Evolutionary conservation across 2,329 filamentous ascomycete genomes (phyloP), one percentile per base, ranked within the genome.

Genomic region (Apiospora saccharicola): DNA sequence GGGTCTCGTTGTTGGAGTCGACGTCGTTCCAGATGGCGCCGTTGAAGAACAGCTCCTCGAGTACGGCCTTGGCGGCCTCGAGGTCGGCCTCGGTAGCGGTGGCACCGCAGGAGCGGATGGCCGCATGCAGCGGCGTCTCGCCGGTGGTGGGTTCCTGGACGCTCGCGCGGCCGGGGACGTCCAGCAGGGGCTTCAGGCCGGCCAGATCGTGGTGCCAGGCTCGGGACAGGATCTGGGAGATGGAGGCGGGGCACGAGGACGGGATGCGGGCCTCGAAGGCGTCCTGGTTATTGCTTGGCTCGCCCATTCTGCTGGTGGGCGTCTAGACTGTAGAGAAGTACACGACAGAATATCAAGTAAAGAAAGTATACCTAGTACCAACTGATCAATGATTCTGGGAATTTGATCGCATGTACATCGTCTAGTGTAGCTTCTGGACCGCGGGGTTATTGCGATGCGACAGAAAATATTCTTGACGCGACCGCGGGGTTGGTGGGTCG

Each of bases 21-120:
- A 98, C 86, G 81, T 98, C 95, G 84, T 99, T 99, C 96, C 96
- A 99, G 77, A 98, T 98, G 14, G 94, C 96, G 44, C 96, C 96
- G 76, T 93, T 92, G 78, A 95, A 89, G 73, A 98, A 90, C 10
- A 98, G 87, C 79, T 96, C 89, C 76, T 90, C 89, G 5, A 98
- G 85, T 0, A 92, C 92, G 70, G 91, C 89, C 71, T 88, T 87
- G 51, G 89, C 88, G 67, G 91, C 88, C 67, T 91, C 88, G 44
- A 93, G 81, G 37, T 82, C 80, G 70, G 83, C 77, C 37, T 84
- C 82, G 34, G 84, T 83, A 13, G 80, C 80, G 3, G 81, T 81
- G 3, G 79, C 75, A 0, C 88, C 90, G 78, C 91, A 94, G 4
- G 92, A 88, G n/a, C 94, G 92, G 80, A 98, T 94, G 51, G 95